Conservation (phyloP, 75 land plant genomes). For the Chamaecyparis obtusa region DNA sequence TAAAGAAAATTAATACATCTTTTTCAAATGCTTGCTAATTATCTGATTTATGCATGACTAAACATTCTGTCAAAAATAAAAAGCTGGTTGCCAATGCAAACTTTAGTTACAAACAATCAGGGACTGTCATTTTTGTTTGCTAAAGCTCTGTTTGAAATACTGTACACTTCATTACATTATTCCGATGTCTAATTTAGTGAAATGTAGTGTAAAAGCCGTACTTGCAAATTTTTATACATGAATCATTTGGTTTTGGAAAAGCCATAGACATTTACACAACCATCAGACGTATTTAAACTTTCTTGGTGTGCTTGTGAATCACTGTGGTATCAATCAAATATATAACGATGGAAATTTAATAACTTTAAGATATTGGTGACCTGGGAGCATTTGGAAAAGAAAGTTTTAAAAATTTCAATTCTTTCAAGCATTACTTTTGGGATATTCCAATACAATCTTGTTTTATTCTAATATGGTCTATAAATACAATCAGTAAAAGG, state of each 20-base stretch:
- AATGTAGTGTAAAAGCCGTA: background rate
- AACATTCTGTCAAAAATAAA: too few relatives aligned
- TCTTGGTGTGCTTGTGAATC: background rate
- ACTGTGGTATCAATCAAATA: background rate
- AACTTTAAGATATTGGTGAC: background rate
- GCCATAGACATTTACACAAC: background rate
- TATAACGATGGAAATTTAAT: background rate
- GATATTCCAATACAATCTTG: background rate
- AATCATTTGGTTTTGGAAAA: background rate
- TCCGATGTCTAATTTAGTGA: too few relatives aligned
- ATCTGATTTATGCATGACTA: too few relatives aligned
- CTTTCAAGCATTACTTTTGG: background rate
- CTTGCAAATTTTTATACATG: background rate
- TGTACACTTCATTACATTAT: too few relatives aligned
- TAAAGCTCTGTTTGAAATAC: too few relatives aligned
- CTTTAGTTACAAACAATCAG: too few relatives aligned
- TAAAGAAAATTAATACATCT: too few relatives aligned
- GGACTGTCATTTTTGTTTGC: too few relatives aligned
- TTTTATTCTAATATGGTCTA: background rate
- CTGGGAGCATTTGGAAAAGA: background rate
- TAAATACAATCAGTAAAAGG: background rate
- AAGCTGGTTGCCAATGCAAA: too few relatives aligned
- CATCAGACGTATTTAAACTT: background rate
- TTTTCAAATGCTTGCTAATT: too few relatives aligned
- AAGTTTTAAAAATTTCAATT: background rate